A percentile compares a stretch with the other conserved stretches of the same genome.
phyloP scores from a whole-genome alignment of 2,329 filamentous ascomycete genomes.

The Malbranchea cinnamomea region DNA sequence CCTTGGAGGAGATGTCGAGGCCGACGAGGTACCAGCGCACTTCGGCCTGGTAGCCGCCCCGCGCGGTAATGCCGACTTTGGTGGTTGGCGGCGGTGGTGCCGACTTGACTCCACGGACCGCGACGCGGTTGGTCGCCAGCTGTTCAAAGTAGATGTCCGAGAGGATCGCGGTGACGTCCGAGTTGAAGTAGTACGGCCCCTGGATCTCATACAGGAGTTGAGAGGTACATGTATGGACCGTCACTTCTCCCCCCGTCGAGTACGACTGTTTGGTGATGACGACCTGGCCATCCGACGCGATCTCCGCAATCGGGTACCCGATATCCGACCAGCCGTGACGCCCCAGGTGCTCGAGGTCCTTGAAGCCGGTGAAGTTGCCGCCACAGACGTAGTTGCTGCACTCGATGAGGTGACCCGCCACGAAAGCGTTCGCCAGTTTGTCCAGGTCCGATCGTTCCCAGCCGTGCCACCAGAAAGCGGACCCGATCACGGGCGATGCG shows the following conservation, averaged over 20 bases:
- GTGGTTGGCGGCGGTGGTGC: constrained; percentile 34
- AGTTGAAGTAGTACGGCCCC: constrained; percentile 42
- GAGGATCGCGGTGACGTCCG: constrained; percentile 40
- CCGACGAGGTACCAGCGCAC: constrained; percentile 30
- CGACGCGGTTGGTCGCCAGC: constrained; percentile 34
- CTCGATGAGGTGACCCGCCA: constrained; percentile 26
- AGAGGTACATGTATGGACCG: constrained; percentile 36
- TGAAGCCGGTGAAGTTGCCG: constrained; percentile 32
- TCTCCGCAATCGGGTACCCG: constrained; percentile 33
- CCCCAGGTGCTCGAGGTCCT: constrained; percentile 15
- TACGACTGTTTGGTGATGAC: constrained; percentile 31
- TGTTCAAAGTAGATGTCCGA: constrained; percentile 39
- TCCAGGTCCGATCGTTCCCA: constrained; percentile 26
- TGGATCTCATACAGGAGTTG: constrained; percentile 42
- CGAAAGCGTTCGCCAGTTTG: constrained; percentile 25
- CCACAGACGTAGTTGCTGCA: constrained; percentile 30
- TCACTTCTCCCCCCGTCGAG: constrained; percentile 26
- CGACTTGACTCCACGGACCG: constrained; percentile 31
- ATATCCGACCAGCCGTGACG: constrained; percentile 29
- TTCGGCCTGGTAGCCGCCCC: constrained; percentile 34
- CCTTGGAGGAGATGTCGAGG: constrained; percentile 32
- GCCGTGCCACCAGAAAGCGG: constrained; percentile 28
- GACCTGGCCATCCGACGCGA: constrained; percentile 25
- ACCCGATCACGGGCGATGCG: constrained; percentile 29
- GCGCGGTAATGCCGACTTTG: constrained; percentile 34